Percentiles rank a stretch among this genome's conserved stretches.
These are phyloP conservation scores for Ustilago nuda DNA, from an alignment of 1,284 basidiomycete species.

Conservation along the genomic window DNA sequence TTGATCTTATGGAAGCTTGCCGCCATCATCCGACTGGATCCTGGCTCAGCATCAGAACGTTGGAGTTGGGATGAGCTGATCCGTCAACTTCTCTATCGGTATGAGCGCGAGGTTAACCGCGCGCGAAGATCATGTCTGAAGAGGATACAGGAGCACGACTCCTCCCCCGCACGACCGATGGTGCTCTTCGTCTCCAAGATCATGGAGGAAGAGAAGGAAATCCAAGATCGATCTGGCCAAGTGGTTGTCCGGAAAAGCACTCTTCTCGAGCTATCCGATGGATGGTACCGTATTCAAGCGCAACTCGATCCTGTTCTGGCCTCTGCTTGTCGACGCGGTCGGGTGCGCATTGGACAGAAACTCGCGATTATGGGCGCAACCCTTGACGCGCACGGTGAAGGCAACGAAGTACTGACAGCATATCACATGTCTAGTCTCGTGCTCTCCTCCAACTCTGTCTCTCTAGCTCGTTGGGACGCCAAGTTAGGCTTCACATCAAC, in stretches of 20 bases:
- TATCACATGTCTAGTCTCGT: conserved; percentile 77
- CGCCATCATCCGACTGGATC: conserved; percentile 79
- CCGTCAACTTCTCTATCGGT: conserved; percentile 86
- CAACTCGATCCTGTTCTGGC: conserved; percentile 79
- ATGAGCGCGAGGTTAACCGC: conserved; percentile 86
- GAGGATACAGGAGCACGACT: conserved; percentile 80
- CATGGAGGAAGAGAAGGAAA: conserved; percentile 55
- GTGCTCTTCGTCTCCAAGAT: conserved; percentile 85
- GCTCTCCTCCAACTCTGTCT: conserved; percentile 84
- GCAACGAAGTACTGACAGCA: conserved; percentile 84
- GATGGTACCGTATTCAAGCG: conserved; percentile 90
- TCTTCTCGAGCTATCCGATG: conserved; percentile 87
- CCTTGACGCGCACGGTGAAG: conserved; percentile 72
- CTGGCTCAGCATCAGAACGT: conserved; percentile 27
- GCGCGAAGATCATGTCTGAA: conserved; percentile 84
- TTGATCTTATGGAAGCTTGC: conserved; percentile 95
- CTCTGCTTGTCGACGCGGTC: conserved; percentile 77
- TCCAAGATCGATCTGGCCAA: conserved; percentile 18
- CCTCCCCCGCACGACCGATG: conserved; percentile 79
- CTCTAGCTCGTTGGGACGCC: conserved; percentile 86
- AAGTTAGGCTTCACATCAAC: conserved; percentile 80
- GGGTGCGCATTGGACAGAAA: conserved; percentile 83
- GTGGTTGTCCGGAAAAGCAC: conserved; percentile 10
- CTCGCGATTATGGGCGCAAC: conserved; percentile 82
- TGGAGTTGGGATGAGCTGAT: conserved; percentile 73